These are phyloP conservation scores for Lactarius hengduanensis DNA, from an alignment of 768 basidiomycete genomes.

Conservation along the genomic window DNA sequence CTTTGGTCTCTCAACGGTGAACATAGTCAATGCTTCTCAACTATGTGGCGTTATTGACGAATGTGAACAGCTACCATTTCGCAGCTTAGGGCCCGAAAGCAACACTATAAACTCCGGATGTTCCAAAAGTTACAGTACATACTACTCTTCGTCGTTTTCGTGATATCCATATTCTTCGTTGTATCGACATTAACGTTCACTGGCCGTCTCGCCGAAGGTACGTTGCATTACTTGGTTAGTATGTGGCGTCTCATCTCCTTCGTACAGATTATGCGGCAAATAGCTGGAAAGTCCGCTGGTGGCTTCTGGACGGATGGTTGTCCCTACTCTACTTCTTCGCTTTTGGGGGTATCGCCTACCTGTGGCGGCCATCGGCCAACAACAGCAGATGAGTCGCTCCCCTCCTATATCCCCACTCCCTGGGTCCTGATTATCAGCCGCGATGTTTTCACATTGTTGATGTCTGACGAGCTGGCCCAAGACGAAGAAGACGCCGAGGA, in stretches of 20 bases:
- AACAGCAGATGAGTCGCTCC: conserved; percentile 74
- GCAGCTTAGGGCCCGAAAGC: conserved; percentile 83
- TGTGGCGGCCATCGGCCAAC: conserved; percentile 92
- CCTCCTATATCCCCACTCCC: conserved; percentile 4
- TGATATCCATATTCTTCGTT: conserved; percentile 88
- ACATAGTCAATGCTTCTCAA: background rate
- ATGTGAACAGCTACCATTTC: conserved; percentile 72
- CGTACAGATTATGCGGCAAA: conserved; percentile 82
- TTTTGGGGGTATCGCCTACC: conserved; percentile 77
- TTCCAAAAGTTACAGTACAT: conserved; percentile 85
- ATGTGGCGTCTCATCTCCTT: background rate
- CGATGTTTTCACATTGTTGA: conserved; percentile 66
- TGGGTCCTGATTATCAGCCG: conserved; percentile 29
- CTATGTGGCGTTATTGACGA: background rate
- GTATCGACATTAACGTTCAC: conserved; percentile 91
- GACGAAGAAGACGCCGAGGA: conserved; percentile 93
- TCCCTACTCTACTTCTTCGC: conserved; percentile 81
- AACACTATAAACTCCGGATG: conserved; percentile 84
- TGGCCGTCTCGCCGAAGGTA: conserved; percentile 87
- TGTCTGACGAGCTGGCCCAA: conserved; percentile 96
- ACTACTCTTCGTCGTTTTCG: conserved; percentile 74
- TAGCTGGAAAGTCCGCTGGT: conserved; percentile 91
- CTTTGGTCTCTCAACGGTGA: conserved; percentile 84
- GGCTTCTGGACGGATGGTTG: conserved; percentile 94
- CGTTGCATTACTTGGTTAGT: conserved; percentile 3